These are phyloP conservation scores for Ascochyta koolunga DNA, from an alignment of 2,329 filamentous ascomycete genomes.

Conservation along the genomic window DNA sequence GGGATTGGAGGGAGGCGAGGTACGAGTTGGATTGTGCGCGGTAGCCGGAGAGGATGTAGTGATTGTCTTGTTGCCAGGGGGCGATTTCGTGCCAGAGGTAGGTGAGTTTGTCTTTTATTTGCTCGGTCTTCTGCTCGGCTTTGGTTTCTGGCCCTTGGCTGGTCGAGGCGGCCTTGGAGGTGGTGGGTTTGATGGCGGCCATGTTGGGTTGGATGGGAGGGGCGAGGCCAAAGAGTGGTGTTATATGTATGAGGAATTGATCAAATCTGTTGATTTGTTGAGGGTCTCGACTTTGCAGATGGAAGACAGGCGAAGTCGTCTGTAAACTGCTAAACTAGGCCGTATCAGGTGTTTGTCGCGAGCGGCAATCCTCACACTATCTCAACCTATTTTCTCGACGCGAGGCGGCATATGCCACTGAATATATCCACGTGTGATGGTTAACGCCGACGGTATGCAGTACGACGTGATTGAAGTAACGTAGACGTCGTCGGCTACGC, in stretches of 20 bases:
- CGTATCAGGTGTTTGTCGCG: slow-evolving; percentile 20
- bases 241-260: too few species aligned
- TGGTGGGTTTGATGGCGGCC: slow-evolving; percentile 30
- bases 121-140: slow-evolving; percentile 34
- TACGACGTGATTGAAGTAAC: background rate
- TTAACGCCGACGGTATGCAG: background rate
- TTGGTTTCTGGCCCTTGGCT: slow-evolving; percentile 24
- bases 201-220: slow-evolving; percentile 15
- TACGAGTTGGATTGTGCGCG: slow-evolving; percentile 68
- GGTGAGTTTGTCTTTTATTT: slow-evolving; percentile 54
- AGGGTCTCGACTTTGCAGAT: background rate
- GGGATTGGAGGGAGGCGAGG: slow-evolving; percentile 60
- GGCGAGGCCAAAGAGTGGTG: too few species aligned
- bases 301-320: background rate
- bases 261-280: background rate
- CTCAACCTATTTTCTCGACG: too few species aligned
- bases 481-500: slow-evolving; percentile 6
- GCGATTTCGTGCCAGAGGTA: slow-evolving; percentile 52
- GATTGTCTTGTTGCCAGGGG: slow-evolving; percentile 65
- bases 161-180: slow-evolving; percentile 18
- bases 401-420: background rate
- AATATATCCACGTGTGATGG: too few species aligned
- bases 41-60: slow-evolving; percentile 71
- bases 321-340: slow-evolving; percentile 11
- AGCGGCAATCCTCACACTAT: background rate